phyloP scores from a whole-genome alignment of 495 filamentous ascomycete species.

The Hypoxylon intermedium region DNA sequence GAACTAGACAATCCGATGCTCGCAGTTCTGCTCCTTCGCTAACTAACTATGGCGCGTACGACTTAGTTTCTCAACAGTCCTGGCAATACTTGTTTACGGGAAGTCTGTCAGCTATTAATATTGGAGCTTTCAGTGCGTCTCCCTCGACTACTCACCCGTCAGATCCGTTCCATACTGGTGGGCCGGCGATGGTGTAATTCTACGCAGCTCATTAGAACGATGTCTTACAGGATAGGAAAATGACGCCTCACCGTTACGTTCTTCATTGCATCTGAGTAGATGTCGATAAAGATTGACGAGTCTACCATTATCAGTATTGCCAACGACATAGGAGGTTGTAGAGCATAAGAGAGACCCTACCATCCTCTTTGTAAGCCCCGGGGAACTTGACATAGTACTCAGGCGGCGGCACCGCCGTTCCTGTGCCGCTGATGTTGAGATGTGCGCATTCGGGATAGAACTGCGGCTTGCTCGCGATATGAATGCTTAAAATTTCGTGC shows the following conservation, averaged over 20 bases:
- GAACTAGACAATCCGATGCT: no score
- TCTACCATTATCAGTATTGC: conserved; percentile 44
- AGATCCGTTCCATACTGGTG: conserved; percentile 56
- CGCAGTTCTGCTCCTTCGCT: no score
- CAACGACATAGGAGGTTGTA: background rate
- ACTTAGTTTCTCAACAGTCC: conserved; percentile 27
- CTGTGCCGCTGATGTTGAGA: conserved; percentile 56
- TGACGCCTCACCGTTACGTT: conserved; percentile 42
- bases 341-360: conserved; percentile 33
- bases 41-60: background rate
- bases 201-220: conserved; percentile 36
- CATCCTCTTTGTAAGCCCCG: conserved; percentile 55
- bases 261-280: conserved; percentile 50
- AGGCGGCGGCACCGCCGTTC: conserved; percentile 47
- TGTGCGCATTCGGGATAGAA: conserved; percentile 66
- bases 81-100: conserved; percentile 45
- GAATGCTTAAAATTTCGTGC: conserved; percentile 63
- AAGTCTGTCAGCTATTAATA: conserved; percentile 29
- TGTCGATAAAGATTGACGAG: conserved; percentile 59
- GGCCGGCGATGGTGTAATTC: conserved; percentile 55
- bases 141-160: conserved; percentile 41
- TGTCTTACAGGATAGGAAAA: no score
- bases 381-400: conserved; percentile 58
- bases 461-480: conserved; percentile 60
- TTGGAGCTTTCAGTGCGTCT: background rate